Evolutionary conservation across 2,329 filamentous ascomycete species (phyloP).

Genomic region (Neophaeococcomyces mojaviensis): DNA sequence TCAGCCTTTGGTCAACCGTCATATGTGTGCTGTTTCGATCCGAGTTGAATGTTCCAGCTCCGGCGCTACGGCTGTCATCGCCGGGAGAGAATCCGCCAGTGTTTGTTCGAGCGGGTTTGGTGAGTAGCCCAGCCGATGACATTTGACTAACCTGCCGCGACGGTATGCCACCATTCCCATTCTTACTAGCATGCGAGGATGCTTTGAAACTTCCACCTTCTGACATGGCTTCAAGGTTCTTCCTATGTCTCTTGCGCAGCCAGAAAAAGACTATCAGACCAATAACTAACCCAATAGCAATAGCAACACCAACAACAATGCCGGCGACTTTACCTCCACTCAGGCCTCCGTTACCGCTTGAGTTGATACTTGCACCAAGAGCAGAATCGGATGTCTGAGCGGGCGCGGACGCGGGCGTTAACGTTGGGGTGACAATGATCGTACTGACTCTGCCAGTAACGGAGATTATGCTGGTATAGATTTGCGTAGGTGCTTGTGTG

Average conservation of each 20-base stretch:
- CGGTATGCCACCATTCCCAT: conserved; percentile 14
- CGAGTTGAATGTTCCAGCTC: conserved; percentile 9
- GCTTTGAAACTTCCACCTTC: conserved; percentile 6
- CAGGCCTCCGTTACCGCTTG: conserved; percentile 24
- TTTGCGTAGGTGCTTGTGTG: conserved; percentile 6
- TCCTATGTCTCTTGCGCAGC: conserved; percentile 30
- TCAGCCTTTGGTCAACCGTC: conserved; percentile 38
- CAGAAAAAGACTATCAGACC: conserved; percentile 34
- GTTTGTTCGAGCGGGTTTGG: conserved; percentile 18
- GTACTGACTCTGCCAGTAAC: conserved; percentile 27
- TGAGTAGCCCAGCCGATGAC: conserved; percentile 22
- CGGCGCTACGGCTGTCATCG: conserved; percentile 15
- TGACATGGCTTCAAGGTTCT: conserved; percentile 5
- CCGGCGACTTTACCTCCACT: conserved; percentile 38
- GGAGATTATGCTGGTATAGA: conserved; percentile 24
- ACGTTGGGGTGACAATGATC: conserved; percentile 20
- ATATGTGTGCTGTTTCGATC: conserved; percentile 19
- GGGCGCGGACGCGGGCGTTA: too few species aligned
- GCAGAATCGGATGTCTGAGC: conserved; percentile 17
- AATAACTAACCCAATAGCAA: conserved; percentile 31
- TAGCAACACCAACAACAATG: conserved; percentile 35
- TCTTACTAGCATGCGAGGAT: conserved; percentile 14
- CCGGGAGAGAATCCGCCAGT: conserved; percentile 14
- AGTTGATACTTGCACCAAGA: conserved; percentile 16
- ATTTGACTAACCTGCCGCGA: conserved; percentile 24